Evolutionary conservation across 371 early-diverging fungal genomes (phyloP), one percentile per base, ranked within the genome.

Genomic region (Rhizopus delemar): DNA sequence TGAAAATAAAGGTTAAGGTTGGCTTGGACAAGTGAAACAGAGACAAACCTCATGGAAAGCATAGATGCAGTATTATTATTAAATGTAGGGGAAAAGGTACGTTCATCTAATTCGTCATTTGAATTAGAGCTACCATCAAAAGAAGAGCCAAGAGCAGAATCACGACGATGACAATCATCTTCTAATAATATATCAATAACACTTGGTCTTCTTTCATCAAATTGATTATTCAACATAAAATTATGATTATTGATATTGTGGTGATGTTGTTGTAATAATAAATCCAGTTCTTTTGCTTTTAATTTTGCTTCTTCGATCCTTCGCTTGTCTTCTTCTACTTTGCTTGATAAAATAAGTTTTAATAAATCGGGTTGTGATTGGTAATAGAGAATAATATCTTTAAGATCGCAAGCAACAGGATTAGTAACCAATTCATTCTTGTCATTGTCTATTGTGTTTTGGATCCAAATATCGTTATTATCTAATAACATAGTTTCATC

Each of bases 241-340:
- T 32, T 32, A 41, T 13, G 53, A 39, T 43, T 46, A 7, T 34
- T 56, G 9, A 46, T 45, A n/a, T 56, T 72, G 69, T 29, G 73
- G 13, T 70, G 73, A 32, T 70, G 68, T 51, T 74, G 71, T 22
- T 73, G 43, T 41, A 78, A 57, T 6, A 78, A 29, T 36, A 74
- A 46, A 53, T 79, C 80, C 0, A 79, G 49, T 53, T 74, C 75
- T 60, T 79, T 79, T 1, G 77, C 75, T 41, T 72, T 62, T 31
- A 85, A 66, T 53, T 67, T 68, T 5, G 80, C 80, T 63, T 79
- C 80, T 60, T 76, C 80, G 6, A 75, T 54, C 56, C 78, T 71
- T 38, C 87, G 80, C 53, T 82, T 81, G 53, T 86, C 87, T 65
- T 86, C 87, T 59, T 86, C 83, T 2, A 84, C 82, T 67, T 85